Conservation (phyloP, 345 rosid species). For the Linum tenue region DNA sequence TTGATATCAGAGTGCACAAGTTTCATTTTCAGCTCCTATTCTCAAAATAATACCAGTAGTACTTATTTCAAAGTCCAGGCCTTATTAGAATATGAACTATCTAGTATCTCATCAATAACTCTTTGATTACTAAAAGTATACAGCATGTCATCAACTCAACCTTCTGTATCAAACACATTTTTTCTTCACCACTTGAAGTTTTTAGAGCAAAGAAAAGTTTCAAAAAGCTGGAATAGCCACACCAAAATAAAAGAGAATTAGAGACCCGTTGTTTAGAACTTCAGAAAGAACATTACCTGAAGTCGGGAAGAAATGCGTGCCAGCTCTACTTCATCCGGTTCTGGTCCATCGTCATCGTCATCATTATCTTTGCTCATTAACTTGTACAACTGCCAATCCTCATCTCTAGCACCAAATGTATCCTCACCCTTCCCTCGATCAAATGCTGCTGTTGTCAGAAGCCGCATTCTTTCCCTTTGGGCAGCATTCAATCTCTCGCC, state of each 20-base stretch:
- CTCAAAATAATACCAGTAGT: too few relatives aligned
- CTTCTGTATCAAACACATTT: not conserved
- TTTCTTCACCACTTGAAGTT: not conserved
- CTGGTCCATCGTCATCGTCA: conserved; percentile 62
- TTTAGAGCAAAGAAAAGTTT: not conserved
- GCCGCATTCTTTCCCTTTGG: conserved; percentile 91
- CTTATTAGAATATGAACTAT: too few relatives aligned
- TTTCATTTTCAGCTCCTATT: too few relatives aligned
- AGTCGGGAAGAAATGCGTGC: conserved; percentile 64
- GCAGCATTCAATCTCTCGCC: conserved; percentile 97
- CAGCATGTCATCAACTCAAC: too few relatives aligned
- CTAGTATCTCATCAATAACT: too few relatives aligned
- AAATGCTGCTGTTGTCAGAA: conserved; percentile 89
- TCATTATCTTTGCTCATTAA: conserved; percentile 85
- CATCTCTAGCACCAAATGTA: conserved; percentile 83
- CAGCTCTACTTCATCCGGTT: conserved; percentile 67
- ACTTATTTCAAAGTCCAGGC: too few relatives aligned
- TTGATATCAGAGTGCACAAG: not conserved
- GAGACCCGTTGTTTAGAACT: not conserved
- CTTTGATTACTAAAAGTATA: too few relatives aligned
- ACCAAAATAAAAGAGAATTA: not conserved
- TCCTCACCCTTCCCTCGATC: conserved; percentile 97
- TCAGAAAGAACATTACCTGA: conserved; percentile 32
- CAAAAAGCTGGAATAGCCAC: not conserved
- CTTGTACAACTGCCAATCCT: conserved; percentile 97